Percentiles rank a stretch among this genome's conserved stretches.
Conservation (phyloP, 148 eudicot genomes). For the Nyssa sinensis region DNA sequence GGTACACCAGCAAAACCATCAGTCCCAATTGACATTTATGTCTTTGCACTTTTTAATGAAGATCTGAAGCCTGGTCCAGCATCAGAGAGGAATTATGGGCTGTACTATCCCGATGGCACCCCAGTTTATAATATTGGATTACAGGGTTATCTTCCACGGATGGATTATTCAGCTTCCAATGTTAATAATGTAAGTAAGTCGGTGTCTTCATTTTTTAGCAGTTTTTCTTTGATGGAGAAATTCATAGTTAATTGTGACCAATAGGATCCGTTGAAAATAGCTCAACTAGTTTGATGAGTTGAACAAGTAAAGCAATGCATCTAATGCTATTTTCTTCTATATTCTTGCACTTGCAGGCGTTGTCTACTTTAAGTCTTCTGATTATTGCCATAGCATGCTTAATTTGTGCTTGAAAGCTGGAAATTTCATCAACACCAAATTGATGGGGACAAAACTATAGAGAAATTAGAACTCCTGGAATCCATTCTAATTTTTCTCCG, state of each 20-base stretch:
- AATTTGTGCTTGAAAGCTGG: slow-evolving; percentile 18
- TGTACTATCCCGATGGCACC: slow-evolving; percentile 64
- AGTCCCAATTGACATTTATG: slow-evolving; percentile 62
- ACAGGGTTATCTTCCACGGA: slow-evolving; percentile 57
- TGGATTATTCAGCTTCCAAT: slow-evolving; percentile 36
- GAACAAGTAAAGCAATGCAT: background rate
- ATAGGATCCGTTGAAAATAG: too few relatives aligned
- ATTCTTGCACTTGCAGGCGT: slow-evolving; percentile 35
- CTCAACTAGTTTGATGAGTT: too few relatives aligned
- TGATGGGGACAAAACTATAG: slow-evolving; percentile 9
- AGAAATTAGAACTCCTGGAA: slow-evolving; percentile 8
- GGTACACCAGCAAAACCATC: slow-evolving; percentile 75
- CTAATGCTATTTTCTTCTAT: background rate
- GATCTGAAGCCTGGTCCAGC: slow-evolving; percentile 80
- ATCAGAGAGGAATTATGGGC: slow-evolving; percentile 85
- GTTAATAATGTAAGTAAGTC: slow-evolving; percentile 31
- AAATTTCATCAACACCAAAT: slow-evolving; percentile 5
- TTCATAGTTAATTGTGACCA: too few relatives aligned
- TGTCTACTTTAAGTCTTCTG: slow-evolving; percentile 24
- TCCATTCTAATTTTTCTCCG: slow-evolving; percentile 12
- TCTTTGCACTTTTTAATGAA: slow-evolving; percentile 90
- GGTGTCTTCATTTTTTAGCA: background rate
- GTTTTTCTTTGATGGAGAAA: background rate
- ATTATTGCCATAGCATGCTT: slow-evolving; percentile 30
- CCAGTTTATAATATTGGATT: slow-evolving; percentile 77